Base-by-base conservation (phyloP, 1,284 basidiomycete genomes). In the Afroboletus lepidellus region DNA sequence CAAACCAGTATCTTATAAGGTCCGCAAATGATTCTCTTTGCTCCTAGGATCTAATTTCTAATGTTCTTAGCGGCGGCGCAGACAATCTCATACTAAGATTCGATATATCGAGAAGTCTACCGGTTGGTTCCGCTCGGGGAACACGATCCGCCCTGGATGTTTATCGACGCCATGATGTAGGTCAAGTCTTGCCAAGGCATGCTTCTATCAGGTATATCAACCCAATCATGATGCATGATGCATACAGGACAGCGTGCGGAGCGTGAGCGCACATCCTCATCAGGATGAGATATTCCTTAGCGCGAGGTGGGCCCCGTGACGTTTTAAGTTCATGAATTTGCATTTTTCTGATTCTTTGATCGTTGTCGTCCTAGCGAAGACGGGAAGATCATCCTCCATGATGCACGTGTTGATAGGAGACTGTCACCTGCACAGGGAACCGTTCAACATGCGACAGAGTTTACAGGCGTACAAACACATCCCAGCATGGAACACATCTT, bases 241-340 rank as follows among this genome's bases (percentile, higher is more conserved):
- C 38, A 47, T 34, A 25, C 56, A 89, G 87, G 83, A 79, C n/a
- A 82, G 72, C 55, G 76, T 88, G 48, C 78, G 85, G 36, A 77
- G 72, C 13, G 71, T 89, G 33, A 76, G 83, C 2, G 81, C 81
- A 47, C 85, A 87, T 63, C 80, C 85, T 12, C 69, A 69, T 32
- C 77, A 83, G 45, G 87, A 90, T 23, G 77, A 85, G 21, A 56
- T 89, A 2, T 83, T 87, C 58, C 61, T 91, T 50, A 86, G 79
- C 51, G 85, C 79, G 13, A 79, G 84, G 87, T 83, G 60, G 38
- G 71, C 58, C 41, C 47, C 48, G 34, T 53, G 46, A 53, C 39
- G 33, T 46, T 55, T 56, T 48, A 51, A 50, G 57, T 66, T 66
- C 46, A 56, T 48, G 54, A 63, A 69, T 65, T 68, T 65, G 59